Evolutionary conservation across 371 early-diverging fungal species (phyloP).

Genomic region (Amoeboaphelidium protococcarum): DNA sequence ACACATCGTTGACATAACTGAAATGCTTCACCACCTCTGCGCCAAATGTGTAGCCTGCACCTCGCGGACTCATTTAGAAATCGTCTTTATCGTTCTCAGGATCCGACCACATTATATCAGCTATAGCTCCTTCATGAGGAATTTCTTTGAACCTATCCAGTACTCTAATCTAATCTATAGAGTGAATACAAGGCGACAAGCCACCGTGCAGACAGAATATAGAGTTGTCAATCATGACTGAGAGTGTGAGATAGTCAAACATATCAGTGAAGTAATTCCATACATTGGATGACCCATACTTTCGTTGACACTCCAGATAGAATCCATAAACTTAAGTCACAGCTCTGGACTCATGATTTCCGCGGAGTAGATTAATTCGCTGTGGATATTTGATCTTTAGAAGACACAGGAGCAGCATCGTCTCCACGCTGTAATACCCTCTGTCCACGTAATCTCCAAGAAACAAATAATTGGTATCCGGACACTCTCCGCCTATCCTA

Average conservation of each 20-base stretch:
- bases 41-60: slow-evolving; percentile 86
- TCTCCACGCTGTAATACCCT: slow-evolving; percentile 82
- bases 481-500: slow-evolving; percentile 69
- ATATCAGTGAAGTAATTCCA: slow-evolving; percentile 86
- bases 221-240: slow-evolving; percentile 66
- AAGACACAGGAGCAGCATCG: slow-evolving; percentile 61
- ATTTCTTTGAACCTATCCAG: slow-evolving; percentile 80
- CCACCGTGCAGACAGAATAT: slow-evolving; percentile 95
- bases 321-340: slow-evolving; percentile 88
- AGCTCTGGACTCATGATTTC: slow-evolving; percentile 89
- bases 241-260: slow-evolving; percentile 75
- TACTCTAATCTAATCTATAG: slow-evolving; percentile 68
- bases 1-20: slow-evolving; percentile 49
- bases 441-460: slow-evolving; percentile 95
- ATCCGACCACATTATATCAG: slow-evolving; percentile 96
- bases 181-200: slow-evolving; percentile 66
- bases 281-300: slow-evolving; percentile 55
- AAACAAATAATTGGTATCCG: slow-evolving; percentile 80
- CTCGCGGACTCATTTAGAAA: slow-evolving; percentile 63
- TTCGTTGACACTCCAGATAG: slow-evolving; percentile 79
- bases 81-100: slow-evolving; percentile 48
- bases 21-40: slow-evolving; percentile 54
- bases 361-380: slow-evolving; percentile 69
- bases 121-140: slow-evolving; percentile 95
- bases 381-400: slow-evolving; percentile 76